Base-by-base conservation (phyloP, 2,329 filamentous ascomycete genomes). In the Teratosphaeria gauchensis region DNA sequence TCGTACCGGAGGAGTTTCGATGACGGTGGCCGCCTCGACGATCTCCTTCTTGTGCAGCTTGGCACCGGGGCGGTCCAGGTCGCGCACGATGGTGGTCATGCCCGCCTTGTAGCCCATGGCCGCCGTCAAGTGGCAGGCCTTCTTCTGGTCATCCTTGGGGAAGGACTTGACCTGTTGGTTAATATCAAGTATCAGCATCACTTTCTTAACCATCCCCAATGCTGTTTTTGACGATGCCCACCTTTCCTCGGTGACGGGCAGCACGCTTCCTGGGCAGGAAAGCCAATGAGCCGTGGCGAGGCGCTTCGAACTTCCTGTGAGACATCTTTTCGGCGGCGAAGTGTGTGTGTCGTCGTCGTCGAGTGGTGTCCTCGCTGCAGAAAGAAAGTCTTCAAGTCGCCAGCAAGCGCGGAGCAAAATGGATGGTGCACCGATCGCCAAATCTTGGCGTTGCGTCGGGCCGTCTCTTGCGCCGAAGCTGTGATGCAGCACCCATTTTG, bases 31-130 rank as follows among this genome's bases (percentile, higher is more conserved):
- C 73, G 90, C 89, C 84, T 95, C 89, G 73, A 92, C 88, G 77
- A 95, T 81, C 81, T 97, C 87, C 86, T 97, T 91, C 90, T 97
- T 97, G 90, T 99, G 91, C 80, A 94, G 86, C 87, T 99, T 99
- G 74, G 94, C 94, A 80, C 94, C 94, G 69, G 94, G 94, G 80
- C 94, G 89, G 86, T 99, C 94, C 79, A 97, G 86, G 80, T 96
- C 92, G 81, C 94, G 92, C 78, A 99, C 94, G 80, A 97, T 94
- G 74, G 94, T 99, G 79, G 91, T 96, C 94, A 99, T 99, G 79
- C 94, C 94, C 77, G 94, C 94, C 90, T 99, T 99, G 88, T 99
- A 99, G 78, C 94, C 94, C 87, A 97, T 92, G 75, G 90, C 82
- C 75, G 94, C 94, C 67, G 94, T 99, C 74, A 99, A 86, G 85